These are phyloP conservation scores for Annulohypoxylon maeteangense DNA, from an alignment of 495 filamentous ascomycete species.

Conservation along the genomic window DNA sequence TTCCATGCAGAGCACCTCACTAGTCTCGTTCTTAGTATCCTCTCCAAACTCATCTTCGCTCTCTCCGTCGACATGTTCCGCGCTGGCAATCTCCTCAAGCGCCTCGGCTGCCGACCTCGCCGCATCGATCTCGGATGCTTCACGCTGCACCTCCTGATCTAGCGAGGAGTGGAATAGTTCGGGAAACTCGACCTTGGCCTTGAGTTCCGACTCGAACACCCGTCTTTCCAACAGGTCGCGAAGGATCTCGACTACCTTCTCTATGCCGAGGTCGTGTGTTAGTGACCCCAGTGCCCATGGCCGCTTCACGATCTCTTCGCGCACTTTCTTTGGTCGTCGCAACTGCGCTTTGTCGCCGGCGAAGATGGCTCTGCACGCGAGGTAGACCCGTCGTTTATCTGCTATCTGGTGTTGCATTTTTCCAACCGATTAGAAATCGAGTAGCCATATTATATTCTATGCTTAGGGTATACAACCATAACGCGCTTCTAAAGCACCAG, in stretches of 20 bases:
- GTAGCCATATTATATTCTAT: neutral
- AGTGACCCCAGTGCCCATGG: conserved; percentile 40
- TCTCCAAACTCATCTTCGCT: conserved; percentile 16
- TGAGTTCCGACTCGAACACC: conserved; percentile 49
- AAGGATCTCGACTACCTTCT: conserved; percentile 47
- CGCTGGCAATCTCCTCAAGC: conserved; percentile 42
- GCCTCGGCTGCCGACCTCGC: conserved; percentile 44
- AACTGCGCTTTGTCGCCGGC: conserved; percentile 45
- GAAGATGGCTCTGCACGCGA: conserved; percentile 50
- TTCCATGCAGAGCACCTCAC: conserved; percentile 1
- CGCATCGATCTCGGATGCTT: conserved; percentile 44
- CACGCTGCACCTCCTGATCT: conserved; percentile 39
- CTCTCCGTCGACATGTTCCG: conserved; percentile 24
- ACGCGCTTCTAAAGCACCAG: neutral
- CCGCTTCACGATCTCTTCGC: conserved; percentile 38
- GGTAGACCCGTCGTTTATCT: conserved; percentile 45
- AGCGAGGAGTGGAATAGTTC: conserved; percentile 47
- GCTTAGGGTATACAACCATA: neutral
- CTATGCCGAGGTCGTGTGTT: conserved; percentile 40
- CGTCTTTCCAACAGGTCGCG: conserved; percentile 44
- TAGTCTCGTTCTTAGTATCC: conserved; percentile 7
- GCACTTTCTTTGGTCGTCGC: conserved; percentile 48
- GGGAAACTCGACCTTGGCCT: conserved; percentile 50
- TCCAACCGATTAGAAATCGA: neutral
- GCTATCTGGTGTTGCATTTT: conserved; percentile 14